Base-by-base conservation (phyloP, 768 basidiomycete species). In the Tulasnella sp. region DNA sequence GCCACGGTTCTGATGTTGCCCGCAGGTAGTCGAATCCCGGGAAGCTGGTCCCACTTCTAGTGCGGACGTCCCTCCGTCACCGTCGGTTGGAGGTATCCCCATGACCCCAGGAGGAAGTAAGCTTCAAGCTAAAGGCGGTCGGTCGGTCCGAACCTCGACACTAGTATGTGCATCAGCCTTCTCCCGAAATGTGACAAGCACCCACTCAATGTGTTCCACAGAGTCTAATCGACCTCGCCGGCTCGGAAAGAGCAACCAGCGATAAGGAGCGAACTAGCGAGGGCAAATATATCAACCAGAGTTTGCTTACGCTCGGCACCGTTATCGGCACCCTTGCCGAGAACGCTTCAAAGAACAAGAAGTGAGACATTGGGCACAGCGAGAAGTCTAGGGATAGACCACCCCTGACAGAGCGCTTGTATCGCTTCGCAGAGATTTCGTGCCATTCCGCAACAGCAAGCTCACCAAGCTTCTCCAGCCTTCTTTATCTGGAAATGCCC, bases 201-300 rank as follows among this genome's bases (percentile, higher is more conserved):
- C 40, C 32, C 52, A 17, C 66, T 52, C n/a, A 62, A 19, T 62
- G 62, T 39, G 62, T 17, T 19, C 9, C 73, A 3, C 75, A 94
- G 91, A 94, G 90, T 78, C 83, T 97, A 64, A 97, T 97, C 73
- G 95, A 99, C 84, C 83, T 99, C 12, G 97, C 97, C 66, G 97
- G 97, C 3, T 96, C 94, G 0, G 97, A 99, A 79, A 94, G 90
- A 78, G 96, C 95, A 0, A 98, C 95, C 0, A 92, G 91, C 0
- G 94, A 95, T 79, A 96, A 95, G 79, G 95, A 98, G 72, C 83
- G 97, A 62, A 94, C 94, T n/a, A 86, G 90, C 62, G 97, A 99
- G 79, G 97, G 96, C 14, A 93, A 91, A 78, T 96, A 95, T 78
- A 99, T 98, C 81, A 99, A 99, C 77, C 83, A 82, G 73, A 96